Evolutionary conservation across 345 rosid genomes (phyloP).

Genomic region (Nephelium lappaceum): DNA sequence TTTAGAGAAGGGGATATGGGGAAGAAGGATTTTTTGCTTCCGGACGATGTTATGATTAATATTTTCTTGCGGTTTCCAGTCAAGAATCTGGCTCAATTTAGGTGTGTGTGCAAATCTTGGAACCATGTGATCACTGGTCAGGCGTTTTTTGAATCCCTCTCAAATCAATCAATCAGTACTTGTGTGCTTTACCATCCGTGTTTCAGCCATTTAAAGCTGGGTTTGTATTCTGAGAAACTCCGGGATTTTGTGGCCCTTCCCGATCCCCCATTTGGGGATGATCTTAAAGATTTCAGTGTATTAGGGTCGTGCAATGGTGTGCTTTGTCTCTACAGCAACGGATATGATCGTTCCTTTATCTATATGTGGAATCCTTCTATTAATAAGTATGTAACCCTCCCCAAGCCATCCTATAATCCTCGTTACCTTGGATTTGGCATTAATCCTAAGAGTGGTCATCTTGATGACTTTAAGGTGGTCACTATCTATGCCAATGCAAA

Average conservation of each 20-base stretch:
- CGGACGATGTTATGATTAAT: constrained; percentile 15
- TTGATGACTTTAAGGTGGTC: constrained; percentile 23
- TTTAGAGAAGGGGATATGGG: neutral
- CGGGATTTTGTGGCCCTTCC: constrained; percentile 2
- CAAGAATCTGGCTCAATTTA: constrained; percentile 8
- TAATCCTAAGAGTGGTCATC: constrained; percentile 2
- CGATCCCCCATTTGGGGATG: constrained; percentile 7
- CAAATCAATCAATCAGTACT: neutral
- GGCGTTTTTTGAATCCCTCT: constrained; percentile 8
- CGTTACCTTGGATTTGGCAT: constrained; percentile 25
- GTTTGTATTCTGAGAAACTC: constrained; percentile 3
- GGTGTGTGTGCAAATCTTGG: constrained; percentile 25
- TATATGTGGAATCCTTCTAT: constrained; percentile 23
- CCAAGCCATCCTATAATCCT: constrained; percentile 11
- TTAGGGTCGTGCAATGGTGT: constrained; percentile 17
- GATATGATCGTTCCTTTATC: constrained; percentile 13
- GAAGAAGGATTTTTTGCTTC: constrained; percentile 1
- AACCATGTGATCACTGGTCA: constrained; percentile 15
- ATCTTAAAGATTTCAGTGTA: constrained; percentile 12
- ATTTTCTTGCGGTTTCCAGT: constrained; percentile 10
- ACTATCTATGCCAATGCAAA: constrained; percentile 15
- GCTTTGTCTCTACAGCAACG: constrained; percentile 20
- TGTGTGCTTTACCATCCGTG: neutral
- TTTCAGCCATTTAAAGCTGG: constrained; percentile 12
- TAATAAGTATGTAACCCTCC: constrained; percentile 16